Evolutionary conservation across 2,329 filamentous ascomycete species (phyloP), one percentile per base, ranked within the genome.

Genomic region (Calonectria henricotiae): DNA sequence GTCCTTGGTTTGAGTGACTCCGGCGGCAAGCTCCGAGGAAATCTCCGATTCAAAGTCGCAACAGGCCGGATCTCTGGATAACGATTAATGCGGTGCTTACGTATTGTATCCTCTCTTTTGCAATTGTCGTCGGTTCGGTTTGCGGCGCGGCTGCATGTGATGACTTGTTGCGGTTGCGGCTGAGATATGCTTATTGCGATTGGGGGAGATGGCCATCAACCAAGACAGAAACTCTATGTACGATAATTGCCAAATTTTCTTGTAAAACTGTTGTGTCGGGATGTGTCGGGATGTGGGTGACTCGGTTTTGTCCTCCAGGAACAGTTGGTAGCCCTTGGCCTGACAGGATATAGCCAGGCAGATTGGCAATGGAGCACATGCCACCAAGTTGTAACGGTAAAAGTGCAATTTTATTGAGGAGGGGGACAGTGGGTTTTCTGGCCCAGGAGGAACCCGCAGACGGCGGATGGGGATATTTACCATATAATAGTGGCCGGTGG

Each of bases 241-340:
- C 20, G 6, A 37, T 23, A 51, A 32, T 7, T 37, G 35, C 12
- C 12, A 15, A 25, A 39, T 46, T 23, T 2, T 20, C 11, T 20
- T 4, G 35, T n/a, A 30, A 32, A 39, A 58, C 5, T 11, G 7
- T 25, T 25, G 20, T 39, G 12, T 39, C 51, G 51, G 51, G 32
- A 58, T 25, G 20, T 39, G 12, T 39, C 51, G 51, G 51, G 32
- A 58, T 58, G 51, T 58, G 51, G 51, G 51, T 39, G 51, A 32
- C 12, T 13, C 4, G 35, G 25, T 39, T 39, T 17, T 8, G 8
- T 58, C 32, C 20, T 37, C 32, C 51, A 17, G n/a, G 30, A 39
- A 39, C 51, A 15, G n/a, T 39, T 9, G 32, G 37, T 30, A n/a
- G n/a, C 17, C 17, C 8, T 44, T 37, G 32, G 17, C 51, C 15